Percentiles rank a stretch among this genome's conserved stretches.
Evolutionary conservation across 108 stramenopile species (phyloP).

Genomic region (Nitzschia putrida): DNA sequence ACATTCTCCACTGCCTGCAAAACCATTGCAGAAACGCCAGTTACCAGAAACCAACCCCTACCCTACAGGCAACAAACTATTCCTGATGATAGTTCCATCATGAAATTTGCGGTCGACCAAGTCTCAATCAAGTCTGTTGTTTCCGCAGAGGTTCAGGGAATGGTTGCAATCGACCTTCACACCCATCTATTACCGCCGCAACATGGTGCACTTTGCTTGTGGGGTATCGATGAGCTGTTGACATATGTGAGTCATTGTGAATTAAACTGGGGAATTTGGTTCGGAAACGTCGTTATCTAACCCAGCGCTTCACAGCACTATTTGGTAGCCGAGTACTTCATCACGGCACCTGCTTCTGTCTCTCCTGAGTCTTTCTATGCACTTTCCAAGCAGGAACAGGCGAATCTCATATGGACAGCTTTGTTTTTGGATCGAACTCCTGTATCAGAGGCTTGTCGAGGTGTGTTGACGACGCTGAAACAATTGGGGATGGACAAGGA

Average conservation of each 20-base stretch:
- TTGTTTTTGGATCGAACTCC: constrained; percentile 81
- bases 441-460: constrained; percentile 85
- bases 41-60: background rate
- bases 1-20: constrained; percentile 10
- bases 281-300: background rate
- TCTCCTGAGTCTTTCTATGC: constrained; percentile 66
- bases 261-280: constrained; percentile 74
- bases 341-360: constrained; percentile 70
- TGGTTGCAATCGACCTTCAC: constrained; percentile 81
- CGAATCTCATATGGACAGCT: constrained; percentile 81
- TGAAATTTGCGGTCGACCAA: constrained; percentile 24
- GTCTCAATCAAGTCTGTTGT: constrained; percentile 52
- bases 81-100: constrained; percentile 51
- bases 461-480: constrained; percentile 75
- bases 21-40: background rate
- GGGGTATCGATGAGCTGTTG: constrained; percentile 89
- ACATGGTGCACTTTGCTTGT: constrained; percentile 79
- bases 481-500: constrained; percentile 56
- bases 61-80: constrained; percentile 33
- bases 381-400: constrained; percentile 59
- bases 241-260: constrained; percentile 67
- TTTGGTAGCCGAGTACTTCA: constrained; percentile 87
- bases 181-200: constrained; percentile 89
- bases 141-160: constrained; percentile 57
- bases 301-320: constrained; percentile 58